Conservation (phyloP, 148 eudicot species). For the Camellia japonica region DNA sequence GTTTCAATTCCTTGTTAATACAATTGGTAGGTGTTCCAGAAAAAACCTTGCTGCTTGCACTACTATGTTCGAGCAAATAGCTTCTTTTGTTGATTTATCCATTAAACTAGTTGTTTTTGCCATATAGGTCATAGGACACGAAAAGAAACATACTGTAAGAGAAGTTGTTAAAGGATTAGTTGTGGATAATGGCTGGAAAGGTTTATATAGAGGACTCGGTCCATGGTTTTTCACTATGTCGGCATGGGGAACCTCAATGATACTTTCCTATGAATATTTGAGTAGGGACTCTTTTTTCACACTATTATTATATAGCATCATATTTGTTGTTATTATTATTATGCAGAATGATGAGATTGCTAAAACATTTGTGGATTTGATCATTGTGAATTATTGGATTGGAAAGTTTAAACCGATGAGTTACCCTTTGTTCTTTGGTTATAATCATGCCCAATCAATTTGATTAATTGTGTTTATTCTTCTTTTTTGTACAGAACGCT, state of each 20-base stretch:
- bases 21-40: not conserved
- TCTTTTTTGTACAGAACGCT: slow-evolving; percentile 50
- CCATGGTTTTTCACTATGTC: slow-evolving; percentile 98
- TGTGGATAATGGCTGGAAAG: slow-evolving; percentile 87
- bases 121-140: slow-evolving; percentile 65
- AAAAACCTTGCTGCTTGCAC: not conserved
- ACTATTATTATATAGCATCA: not conserved
- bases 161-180: slow-evolving; percentile 77
- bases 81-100: not conserved
- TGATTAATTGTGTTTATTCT: too few species aligned
- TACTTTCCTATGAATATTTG: slow-evolving; percentile 85
- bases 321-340: not conserved
- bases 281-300: slow-evolving; percentile 47
- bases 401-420: too few species aligned
- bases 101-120: slow-evolving; percentile 4
- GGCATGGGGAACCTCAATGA: slow-evolving; percentile 99
- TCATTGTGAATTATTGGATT: not conserved
- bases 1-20: not conserved
- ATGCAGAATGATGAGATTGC: slow-evolving; percentile 3
- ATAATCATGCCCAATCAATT: not conserved
- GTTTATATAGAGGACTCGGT: slow-evolving; percentile 90
- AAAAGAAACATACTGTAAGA: slow-evolving; percentile 54
- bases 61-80: slow-evolving; percentile 10
- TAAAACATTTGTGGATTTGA: not conserved
- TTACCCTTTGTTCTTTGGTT: not conserved